Evolutionary conservation across 2,329 filamentous ascomycete genomes (phyloP).

Genomic region (Pseudogymnoascus sp.): DNA sequence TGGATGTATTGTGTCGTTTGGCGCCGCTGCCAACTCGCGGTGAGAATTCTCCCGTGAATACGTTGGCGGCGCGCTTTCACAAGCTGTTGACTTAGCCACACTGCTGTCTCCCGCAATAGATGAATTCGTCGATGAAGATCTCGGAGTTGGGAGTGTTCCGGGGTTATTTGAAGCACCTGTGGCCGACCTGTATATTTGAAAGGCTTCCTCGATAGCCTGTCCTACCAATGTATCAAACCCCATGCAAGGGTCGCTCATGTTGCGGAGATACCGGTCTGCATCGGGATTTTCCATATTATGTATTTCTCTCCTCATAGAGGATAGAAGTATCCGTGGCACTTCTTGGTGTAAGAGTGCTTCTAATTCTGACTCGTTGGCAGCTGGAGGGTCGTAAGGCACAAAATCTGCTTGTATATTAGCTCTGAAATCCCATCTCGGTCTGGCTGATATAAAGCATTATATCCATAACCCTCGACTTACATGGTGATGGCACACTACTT

Average conservation of each 20-base stretch:
- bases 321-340: not conserved
- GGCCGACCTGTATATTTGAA: not conserved
- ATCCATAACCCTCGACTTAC: not conserved
- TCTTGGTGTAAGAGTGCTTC: not conserved
- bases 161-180: not conserved
- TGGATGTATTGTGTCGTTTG: not conserved
- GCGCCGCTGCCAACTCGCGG: not conserved
- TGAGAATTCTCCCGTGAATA: not conserved
- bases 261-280: not conserved
- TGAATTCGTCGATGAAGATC: not conserved
- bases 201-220: not conserved
- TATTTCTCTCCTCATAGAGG: not conserved
- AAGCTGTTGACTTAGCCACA: not conserved
- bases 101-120: not conserved
- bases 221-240: not conserved
- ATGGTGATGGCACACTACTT: not conserved
- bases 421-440: not conserved
- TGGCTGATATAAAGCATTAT: too few relatives aligned
- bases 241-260: not conserved
- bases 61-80: not conserved
- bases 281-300: not conserved
- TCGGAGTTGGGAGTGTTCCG: not conserved
- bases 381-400: not conserved
- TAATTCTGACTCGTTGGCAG: not conserved
- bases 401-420: not conserved